Percentiles rank a stretch among this genome's conserved stretches.
These are phyloP conservation scores for Microbotryomycetes sp. DNA, from an alignment of 1,284 basidiomycete genomes.

Conservation along the genomic window DNA sequence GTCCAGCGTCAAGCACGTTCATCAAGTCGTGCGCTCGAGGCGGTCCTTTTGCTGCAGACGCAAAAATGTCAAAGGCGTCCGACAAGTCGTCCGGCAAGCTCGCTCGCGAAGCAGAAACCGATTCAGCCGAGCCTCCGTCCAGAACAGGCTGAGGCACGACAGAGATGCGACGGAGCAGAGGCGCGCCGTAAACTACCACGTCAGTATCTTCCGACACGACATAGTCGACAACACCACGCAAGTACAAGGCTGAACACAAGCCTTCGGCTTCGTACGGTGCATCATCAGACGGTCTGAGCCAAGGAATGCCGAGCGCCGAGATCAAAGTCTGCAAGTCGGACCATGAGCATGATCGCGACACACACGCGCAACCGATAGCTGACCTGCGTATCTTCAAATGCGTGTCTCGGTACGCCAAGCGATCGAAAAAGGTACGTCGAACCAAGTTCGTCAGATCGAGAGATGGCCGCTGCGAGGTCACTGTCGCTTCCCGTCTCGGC, in stretches of 20 bases:
- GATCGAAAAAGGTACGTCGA: neutral
- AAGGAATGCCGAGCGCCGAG: slow-evolving; percentile 18
- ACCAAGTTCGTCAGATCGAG: neutral
- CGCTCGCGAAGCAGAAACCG: neutral
- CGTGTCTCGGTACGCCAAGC: neutral
- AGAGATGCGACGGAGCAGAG: slow-evolving; percentile 8
- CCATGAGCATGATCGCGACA: neutral
- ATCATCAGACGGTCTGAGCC: slow-evolving; percentile 8
- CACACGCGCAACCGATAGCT: neutral
- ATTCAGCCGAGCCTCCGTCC: neutral
- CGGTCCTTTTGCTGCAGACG: neutral
- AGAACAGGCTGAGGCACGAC: neutral
- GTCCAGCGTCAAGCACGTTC: slow-evolving; percentile 28
- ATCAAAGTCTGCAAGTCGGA: slow-evolving; percentile 8
- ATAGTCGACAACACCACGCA: slow-evolving; percentile 4
- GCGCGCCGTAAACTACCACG: slow-evolving; percentile 25
- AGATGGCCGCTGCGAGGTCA: slow-evolving; percentile 1
- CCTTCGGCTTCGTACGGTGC: slow-evolving; percentile 27
- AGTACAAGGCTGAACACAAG: slow-evolving; percentile 20
- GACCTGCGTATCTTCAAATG: slow-evolving; percentile 11
- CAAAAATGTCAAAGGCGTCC: neutral
- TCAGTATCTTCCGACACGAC: slow-evolving; percentile 31
- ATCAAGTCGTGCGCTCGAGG: slow-evolving; percentile 3
- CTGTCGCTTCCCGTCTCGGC: neutral
- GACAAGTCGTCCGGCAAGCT: neutral